Evolutionary conservation across 345 rosid genomes (phyloP), one percentile per base, ranked within the genome.

Genomic region (Punica granatum): DNA sequence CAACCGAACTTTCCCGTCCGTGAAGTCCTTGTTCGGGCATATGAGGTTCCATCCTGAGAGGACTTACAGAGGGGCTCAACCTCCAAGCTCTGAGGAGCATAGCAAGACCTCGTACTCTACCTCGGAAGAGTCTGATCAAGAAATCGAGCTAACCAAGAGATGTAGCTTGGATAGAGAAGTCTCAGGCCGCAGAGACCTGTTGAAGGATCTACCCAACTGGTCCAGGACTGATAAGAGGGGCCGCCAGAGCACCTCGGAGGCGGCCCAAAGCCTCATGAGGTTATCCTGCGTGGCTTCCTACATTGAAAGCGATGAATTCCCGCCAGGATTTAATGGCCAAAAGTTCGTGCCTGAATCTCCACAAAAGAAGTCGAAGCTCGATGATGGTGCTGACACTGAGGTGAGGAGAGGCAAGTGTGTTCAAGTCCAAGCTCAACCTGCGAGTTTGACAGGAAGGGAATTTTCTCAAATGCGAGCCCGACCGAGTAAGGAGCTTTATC

Each of bases 31-130:
- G 75, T 90, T 80, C 63, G 94, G 97, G n/a, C 97, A 90, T 79
- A 90, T 90, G 94, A 80, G 90, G 77, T 80, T 85, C 67, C 97
- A 90, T 54, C 97, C 94, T 21, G 90, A 84, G 39, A 76, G 92
- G 23, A 75, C 70, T 53, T 86, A 88, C 87, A 82, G 86, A 67
- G 92, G 94, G 11, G 69, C 81, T 63, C 70, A 74, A 39, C 92
- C 87, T 7, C 87, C 90, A 0, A 79, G 83, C 46, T 58, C 36
- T 15, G 70, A 67, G 31, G 61, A 56, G 63, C 62, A 67, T 69
- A 72, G 16, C 67, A 63, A 30, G 42, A 54, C 51, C 53, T 33
- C 11, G 60, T 63, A 68, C 51, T 70, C 71, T 1, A 66, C 46
- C 11, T 70, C 74, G 13, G 71, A 75, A 10, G 64, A 70, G 18